Conservation (phyloP, 2,329 filamentous ascomycete species). For the Aspergillus phoenicis region DNA sequence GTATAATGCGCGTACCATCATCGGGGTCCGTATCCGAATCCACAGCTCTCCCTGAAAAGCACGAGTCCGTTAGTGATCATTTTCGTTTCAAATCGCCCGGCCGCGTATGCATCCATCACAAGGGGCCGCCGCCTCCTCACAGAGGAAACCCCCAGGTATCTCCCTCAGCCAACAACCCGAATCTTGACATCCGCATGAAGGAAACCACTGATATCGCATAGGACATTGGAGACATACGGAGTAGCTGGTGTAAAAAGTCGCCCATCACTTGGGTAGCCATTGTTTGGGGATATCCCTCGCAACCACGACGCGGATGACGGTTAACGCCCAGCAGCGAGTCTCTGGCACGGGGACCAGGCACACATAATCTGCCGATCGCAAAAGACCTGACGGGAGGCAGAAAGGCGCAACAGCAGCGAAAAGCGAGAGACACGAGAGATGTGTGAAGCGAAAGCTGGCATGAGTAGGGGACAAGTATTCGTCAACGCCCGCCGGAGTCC, state of each 20-base stretch:
- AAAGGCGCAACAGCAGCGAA: neutral
- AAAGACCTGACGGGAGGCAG: slow-evolving; percentile 7
- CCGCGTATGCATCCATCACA: neutral
- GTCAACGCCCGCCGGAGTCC: slow-evolving; percentile 8
- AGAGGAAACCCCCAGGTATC: neutral
- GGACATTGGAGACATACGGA: slow-evolving; percentile 34
- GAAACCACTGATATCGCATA: neutral
- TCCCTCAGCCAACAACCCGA: no score
- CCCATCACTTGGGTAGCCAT: slow-evolving; percentile 43
- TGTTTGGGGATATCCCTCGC: slow-evolving; percentile 24
- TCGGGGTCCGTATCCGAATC: slow-evolving; percentile 42
- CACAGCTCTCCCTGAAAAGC: slow-evolving; percentile 36
- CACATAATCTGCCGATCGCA: slow-evolving; percentile 38
- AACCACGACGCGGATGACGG: slow-evolving; percentile 30
- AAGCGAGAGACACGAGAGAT: neutral
- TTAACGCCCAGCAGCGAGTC: slow-evolving; percentile 38
- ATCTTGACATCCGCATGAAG: neutral
- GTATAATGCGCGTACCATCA: slow-evolving; percentile 36
- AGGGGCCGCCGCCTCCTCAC: neutral
- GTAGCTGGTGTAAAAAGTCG: slow-evolving; percentile 37
- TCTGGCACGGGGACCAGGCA: slow-evolving; percentile 32
- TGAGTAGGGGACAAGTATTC: slow-evolving; percentile 12
- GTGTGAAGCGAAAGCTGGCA: slow-evolving; percentile 3
- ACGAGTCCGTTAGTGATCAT: slow-evolving; percentile 23
- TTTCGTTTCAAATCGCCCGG: neutral